A percentile compares a stretch with the other conserved stretches of the same genome.
Evolutionary conservation across 78 protist species (phyloP).

Genomic region (slime mould (Dictyostelium discoideum)): dicty_2.7 NC_007089.4:4558501-4559000

Average conservation of each 20-base stretch:
- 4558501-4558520: conserved; percentile 65
- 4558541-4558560: conserved; percentile 27
- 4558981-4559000: conserved; percentile 24
- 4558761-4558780: background rate
- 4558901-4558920: conserved; percentile 22
- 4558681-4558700: conserved; percentile 10
- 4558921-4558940: background rate
- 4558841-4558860: background rate
- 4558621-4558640: conserved; percentile 10
- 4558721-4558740: background rate
- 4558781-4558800: conserved; percentile 45
- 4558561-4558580: conserved; percentile 41
- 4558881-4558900: background rate
- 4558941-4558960: background rate
- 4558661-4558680: conserved; percentile 11
- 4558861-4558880: conserved; percentile 14
- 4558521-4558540: conserved; percentile 25
- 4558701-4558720: conserved; percentile 38
- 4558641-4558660: background rate
- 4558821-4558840: background rate
- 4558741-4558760: background rate
- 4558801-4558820: conserved; percentile 9
- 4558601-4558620: conserved; percentile 64
- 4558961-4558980: background rate
- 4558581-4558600: conserved; percentile 69